A percentile compares a stretch with the other conserved stretches of the same genome.
Conservation (phyloP, 2,329 filamentous ascomycete genomes). For the Amylocarpus encephaloides region DNA sequence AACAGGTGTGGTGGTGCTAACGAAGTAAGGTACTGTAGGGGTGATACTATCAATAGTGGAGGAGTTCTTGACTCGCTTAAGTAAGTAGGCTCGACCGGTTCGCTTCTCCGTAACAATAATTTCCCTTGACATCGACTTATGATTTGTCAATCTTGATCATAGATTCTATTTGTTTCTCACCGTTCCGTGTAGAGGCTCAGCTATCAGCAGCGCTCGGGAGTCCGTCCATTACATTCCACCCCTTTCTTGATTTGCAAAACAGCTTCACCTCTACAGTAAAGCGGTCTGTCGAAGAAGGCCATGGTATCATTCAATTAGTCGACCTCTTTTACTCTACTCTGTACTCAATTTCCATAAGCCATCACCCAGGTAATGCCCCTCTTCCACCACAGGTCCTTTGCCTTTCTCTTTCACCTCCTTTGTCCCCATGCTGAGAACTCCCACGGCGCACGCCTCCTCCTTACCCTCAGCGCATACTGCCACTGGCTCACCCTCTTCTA, state of each 20-base stretch:
- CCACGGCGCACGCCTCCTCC: constrained; percentile 82
- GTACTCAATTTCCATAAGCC: constrained; percentile 66
- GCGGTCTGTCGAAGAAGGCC: neutral
- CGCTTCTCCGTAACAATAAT: no score
- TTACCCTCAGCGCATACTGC: constrained; percentile 92
- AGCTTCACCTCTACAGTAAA: neutral
- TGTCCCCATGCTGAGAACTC: constrained; percentile 75
- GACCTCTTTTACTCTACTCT: constrained; percentile 17
- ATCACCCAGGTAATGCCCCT: constrained; percentile 89
- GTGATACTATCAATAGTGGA: neutral
- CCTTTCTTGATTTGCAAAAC: no score
- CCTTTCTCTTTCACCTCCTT: constrained; percentile 90
- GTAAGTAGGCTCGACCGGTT: no score
- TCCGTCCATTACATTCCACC: no score
- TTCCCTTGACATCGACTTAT: no score
- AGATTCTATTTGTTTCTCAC: no score
- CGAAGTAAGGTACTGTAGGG: no score
- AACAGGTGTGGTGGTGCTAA: neutral
- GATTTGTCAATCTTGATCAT: no score
- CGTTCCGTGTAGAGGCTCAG: no score
- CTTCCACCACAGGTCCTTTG: constrained; percentile 90
- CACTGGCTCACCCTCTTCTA: constrained; percentile 76
- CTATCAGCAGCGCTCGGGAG: no score
- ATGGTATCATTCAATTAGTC: neutral
- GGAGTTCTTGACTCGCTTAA: no score